These are phyloP conservation scores for Triticum aestivum DNA, from an alignment of 176 grass and related monocot genomes.

Conservation along the genomic window DNA sequence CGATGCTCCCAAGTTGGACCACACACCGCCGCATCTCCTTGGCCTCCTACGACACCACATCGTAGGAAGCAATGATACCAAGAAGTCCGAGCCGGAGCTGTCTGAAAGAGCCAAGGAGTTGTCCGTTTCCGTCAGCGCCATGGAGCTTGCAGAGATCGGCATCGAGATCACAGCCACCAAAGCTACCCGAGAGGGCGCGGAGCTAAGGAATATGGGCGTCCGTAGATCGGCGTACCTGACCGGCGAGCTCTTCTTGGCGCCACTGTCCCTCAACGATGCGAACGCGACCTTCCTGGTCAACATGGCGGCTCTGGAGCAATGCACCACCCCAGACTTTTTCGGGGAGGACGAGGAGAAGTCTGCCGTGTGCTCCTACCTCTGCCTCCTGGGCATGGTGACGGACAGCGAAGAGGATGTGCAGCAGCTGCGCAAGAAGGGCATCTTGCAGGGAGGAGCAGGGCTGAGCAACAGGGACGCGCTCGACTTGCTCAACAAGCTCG, in stretches of 20 bases:
- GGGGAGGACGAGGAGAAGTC: background rate
- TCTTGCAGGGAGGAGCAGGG: conserved; percentile 14
- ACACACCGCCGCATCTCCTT: background rate
- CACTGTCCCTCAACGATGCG: background rate
- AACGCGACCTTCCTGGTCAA: background rate
- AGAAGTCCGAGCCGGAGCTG: background rate
- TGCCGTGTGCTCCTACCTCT: background rate
- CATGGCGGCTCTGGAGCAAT: background rate
- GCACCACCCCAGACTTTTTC: background rate
- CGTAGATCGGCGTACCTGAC: background rate
- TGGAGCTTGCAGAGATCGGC: conserved; percentile 2
- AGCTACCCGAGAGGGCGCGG: background rate
- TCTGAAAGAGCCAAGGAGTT: background rate
- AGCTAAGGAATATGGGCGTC: background rate
- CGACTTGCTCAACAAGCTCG: background rate
- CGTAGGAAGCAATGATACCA: background rate
- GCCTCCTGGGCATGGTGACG: conserved; percentile 12
- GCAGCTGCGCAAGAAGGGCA: background rate
- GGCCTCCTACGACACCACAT: background rate
- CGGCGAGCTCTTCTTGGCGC: background rate
- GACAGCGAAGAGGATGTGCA: background rate
- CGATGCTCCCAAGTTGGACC: background rate
- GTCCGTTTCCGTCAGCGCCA: background rate
- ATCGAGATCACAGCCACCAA: conserved; percentile 1
- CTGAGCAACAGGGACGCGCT: background rate